These are phyloP conservation scores for Eimeria zaria DNA, from an alignment of 169 alveolate genomes.

Conservation along the genomic window DNA sequence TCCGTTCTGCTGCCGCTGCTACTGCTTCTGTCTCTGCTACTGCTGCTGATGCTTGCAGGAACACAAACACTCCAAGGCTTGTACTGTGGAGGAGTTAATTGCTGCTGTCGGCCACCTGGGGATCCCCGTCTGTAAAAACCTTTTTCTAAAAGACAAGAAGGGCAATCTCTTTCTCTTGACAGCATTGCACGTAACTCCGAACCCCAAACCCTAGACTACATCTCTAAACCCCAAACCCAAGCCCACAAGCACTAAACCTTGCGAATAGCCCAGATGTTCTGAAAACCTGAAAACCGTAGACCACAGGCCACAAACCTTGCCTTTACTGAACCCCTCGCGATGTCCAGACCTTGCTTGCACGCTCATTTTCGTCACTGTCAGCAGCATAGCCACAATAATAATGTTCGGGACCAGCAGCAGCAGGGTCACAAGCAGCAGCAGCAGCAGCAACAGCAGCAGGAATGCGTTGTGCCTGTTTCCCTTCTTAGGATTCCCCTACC, in stretches of 20 bases:
- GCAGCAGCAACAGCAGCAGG: slow-evolving; percentile 32
- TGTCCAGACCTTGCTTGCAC: too few species aligned
- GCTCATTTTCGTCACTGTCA: too few species aligned
- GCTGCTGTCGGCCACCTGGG: slow-evolving; percentile 77
- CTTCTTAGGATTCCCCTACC: slow-evolving; percentile 82
- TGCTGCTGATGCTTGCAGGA: slow-evolving; percentile 69
- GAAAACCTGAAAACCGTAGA: too few species aligned
- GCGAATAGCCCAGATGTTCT: too few species aligned
- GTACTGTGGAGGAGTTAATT: slow-evolving; percentile 83
- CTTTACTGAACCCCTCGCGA: too few species aligned
- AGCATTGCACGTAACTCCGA: slow-evolving; percentile 38
- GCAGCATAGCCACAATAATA: too few species aligned
- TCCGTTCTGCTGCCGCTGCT: slow-evolving; percentile 18
- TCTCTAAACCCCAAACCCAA: background rate
- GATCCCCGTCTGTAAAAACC: slow-evolving; percentile 82
- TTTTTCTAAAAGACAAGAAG: slow-evolving; percentile 88
- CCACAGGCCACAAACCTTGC: too few species aligned
- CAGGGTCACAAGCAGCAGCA: too few species aligned
- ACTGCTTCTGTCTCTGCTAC: too few species aligned
- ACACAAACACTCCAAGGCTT: slow-evolving; percentile 83
- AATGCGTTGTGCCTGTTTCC: too few species aligned
- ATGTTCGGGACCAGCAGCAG: slow-evolving; percentile 42
- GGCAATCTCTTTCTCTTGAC: slow-evolving; percentile 86
- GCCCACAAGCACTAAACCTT: too few species aligned
- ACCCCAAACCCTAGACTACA: too few species aligned